Conservation (phyloP, 2,329 filamentous ascomycete species). For the Paramyrothecium roridum region DNA sequence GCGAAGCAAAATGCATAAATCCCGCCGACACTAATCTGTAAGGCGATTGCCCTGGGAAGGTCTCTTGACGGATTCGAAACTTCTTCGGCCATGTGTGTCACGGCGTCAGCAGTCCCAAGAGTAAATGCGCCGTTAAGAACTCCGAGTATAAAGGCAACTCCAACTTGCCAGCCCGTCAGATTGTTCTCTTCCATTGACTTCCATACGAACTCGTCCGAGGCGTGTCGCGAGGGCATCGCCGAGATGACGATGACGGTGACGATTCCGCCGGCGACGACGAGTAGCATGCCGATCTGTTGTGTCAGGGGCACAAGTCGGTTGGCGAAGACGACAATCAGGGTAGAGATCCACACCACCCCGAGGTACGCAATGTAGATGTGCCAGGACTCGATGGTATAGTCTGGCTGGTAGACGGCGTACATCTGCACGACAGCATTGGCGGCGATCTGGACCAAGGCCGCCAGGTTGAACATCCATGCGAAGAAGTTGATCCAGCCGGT, state of each 20-base stretch:
- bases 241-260: conserved; percentile 17
- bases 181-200: conserved; percentile 18
- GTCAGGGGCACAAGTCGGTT: conserved; percentile 19
- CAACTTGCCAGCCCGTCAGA: conserved; percentile 17
- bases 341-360: conserved; percentile 14
- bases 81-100: conserved; percentile 21
- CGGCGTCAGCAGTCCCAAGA: conserved; percentile 17
- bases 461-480: conserved; percentile 22
- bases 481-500: conserved; percentile 23
- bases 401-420: conserved; percentile 14
- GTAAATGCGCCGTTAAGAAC: conserved; percentile 20
- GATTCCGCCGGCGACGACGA: conserved; percentile 16
- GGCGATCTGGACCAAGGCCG: conserved; percentile 17
- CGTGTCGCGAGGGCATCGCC: conserved; percentile 14
- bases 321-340: conserved; percentile 13
- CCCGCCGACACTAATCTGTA: conserved; percentile 18
- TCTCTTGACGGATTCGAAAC: conserved; percentile 13
- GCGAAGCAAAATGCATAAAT: conserved; percentile 17
- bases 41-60: conserved; percentile 13
- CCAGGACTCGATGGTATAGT: conserved; percentile 12
- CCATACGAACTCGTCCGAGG: conserved; percentile 16
- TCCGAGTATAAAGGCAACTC: conserved; percentile 18
- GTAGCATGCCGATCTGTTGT: conserved; percentile 16
- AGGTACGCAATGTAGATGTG: conserved; percentile 19
- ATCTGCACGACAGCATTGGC: conserved; percentile 18